Evolutionary conservation across 768 basidiomycete genomes (phyloP), one percentile per base, ranked within the genome.

Genomic region (Trametes sanguinea): DNA sequence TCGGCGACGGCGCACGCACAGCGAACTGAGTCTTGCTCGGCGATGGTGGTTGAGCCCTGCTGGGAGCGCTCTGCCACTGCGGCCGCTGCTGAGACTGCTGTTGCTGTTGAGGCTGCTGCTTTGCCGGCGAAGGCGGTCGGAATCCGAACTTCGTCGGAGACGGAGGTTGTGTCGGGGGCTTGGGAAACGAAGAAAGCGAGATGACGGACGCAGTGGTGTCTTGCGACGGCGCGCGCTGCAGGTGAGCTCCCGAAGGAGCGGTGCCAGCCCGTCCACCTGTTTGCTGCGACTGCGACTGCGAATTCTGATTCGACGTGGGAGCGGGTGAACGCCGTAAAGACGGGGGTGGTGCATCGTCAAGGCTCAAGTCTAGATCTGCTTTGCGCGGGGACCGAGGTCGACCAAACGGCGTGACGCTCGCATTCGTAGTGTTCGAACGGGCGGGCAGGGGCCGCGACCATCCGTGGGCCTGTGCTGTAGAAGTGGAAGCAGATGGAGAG

Each of bases 291-390:
- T 57, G 50, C 0, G 44, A 30, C 33, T 46, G 43, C 1, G 53
- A 27, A 16, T 45, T 30, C n/a, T 33, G 52, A 16, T 22, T 39
- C 3, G 17, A 37, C 6, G 57, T 17, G 13, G 72, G 71, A 2
- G 72, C 69, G n/a, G 76, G 77, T 2, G 77, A 75, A 29, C 76
- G 72, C 47, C 77, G 75, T 33, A 79, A 62, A 3, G 78, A 80
- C 22, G 73, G 77, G 3, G 78, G 78, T 30, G 78, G 79, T 37
- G 77, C 75, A 69, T 80, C 79, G 60, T 80, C 78, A 11, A 80
- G 65, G 66, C 74, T 72, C n/a, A 80, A 69, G 50, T 60, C 61
- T 55, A 62, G 51, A 48, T 47, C 56, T 52, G 17, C 59, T 50
- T 59, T 63, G 14, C 66, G 29, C 37, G 66, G 51, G 6, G 56